phyloP scores from a whole-genome alignment of 2,329 filamentous ascomycete species.

The Fusarium sp. region DNA sequence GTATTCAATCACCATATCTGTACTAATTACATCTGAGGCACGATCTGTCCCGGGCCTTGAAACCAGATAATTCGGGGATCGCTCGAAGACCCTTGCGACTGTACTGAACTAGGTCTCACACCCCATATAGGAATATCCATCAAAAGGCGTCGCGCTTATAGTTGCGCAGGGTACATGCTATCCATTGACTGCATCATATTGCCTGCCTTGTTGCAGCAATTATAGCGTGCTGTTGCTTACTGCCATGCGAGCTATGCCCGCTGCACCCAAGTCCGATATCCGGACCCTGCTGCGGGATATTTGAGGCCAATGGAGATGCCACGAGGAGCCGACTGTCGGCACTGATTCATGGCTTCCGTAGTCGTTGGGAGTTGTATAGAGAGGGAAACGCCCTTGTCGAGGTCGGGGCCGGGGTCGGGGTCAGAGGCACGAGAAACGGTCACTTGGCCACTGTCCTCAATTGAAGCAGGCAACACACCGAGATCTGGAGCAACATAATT shows the following conservation, averaged over 20 bases:
- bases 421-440: not conserved
- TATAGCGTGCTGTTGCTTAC: not conserved
- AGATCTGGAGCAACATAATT: too few relatives aligned
- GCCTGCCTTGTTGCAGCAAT: not conserved
- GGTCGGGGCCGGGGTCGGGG: fast-evolving
- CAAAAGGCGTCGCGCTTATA: not conserved
- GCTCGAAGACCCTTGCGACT: too few relatives aligned
- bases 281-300: fast-evolving
- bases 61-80: not conserved
- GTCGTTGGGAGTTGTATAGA: fast-evolving
- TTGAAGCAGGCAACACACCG: too few relatives aligned
- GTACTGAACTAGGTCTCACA: not conserved
- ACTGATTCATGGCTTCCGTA: too few relatives aligned
- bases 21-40: fast-evolving
- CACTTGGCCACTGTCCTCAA: not conserved
- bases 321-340: fast-evolving
- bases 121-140: fast-evolving
- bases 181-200: not conserved
- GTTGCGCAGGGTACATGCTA: not conserved
- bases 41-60: not conserved
- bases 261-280: not conserved
- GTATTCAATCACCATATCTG: fast-evolving
- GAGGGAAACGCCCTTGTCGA: fast-evolving
- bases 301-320: fast-evolving
- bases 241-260: not conserved